Conservation (phyloP, 129 eudicot genomes). For the Oenanthe sinensis region DNA sequence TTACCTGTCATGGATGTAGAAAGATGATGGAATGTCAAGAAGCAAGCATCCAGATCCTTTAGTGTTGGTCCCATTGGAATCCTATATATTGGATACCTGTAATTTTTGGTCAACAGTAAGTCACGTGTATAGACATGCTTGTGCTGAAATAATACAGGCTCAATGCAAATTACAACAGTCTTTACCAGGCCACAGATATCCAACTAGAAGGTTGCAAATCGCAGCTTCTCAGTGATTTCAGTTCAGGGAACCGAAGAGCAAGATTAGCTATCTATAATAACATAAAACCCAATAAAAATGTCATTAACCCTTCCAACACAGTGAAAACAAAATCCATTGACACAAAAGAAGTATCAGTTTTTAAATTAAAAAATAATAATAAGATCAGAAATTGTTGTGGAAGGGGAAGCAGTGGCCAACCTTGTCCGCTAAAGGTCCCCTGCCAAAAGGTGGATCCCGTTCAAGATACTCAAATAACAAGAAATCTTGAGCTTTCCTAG, state of each 20-base stretch:
- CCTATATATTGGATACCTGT: conserved; percentile 89
- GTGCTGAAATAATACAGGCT: not conserved
- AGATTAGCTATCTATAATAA: conserved; percentile 58
- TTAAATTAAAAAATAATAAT: not conserved
- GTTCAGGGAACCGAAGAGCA: conserved; percentile 51
- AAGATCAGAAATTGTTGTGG: not conserved
- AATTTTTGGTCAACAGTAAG: conserved; percentile 9
- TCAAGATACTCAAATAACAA: conserved; percentile 65
- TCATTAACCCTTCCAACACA: not conserved
- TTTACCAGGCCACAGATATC: conserved; percentile 96
- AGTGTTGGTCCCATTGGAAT: conserved; percentile 82
- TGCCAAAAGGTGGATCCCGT: conserved; percentile 56
- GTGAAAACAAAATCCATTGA: not conserved
- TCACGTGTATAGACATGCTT: not conserved
- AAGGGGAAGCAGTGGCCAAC: conserved; percentile 17
- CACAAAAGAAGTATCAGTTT: not conserved
- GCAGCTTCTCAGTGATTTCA: conserved; percentile 61
- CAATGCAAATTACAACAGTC: conserved; percentile 10
- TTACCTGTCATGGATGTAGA: conserved; percentile 62
- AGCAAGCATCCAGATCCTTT: conserved; percentile 89
- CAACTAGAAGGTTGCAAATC: conserved; percentile 77
- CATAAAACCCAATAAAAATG: not conserved
- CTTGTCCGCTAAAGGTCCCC: conserved; percentile 77
- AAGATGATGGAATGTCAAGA: conserved; percentile 78
- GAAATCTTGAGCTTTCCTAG: conserved; percentile 43